Conservation (phyloP, 1,284 basidiomycete genomes). For the Pascua sp. region DNA sequence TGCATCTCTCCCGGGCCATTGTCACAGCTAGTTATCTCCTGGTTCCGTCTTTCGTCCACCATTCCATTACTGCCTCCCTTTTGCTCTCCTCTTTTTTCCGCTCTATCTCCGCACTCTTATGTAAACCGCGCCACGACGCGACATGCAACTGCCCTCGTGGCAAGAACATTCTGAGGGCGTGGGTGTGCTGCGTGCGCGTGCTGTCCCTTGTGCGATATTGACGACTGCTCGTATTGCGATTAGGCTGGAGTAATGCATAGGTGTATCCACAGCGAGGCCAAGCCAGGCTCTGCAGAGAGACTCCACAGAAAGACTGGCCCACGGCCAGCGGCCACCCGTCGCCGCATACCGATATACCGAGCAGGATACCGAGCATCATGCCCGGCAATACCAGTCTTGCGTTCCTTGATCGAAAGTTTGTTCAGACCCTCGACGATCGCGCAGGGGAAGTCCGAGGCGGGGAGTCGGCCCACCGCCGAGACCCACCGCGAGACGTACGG, state of each 20-base stretch:
- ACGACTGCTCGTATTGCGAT: too few relatives aligned
- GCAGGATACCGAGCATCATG: background rate
- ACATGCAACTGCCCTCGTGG: slow-evolving; percentile 2
- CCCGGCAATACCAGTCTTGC: too few relatives aligned
- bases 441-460: too few relatives aligned
- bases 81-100: slow-evolving; percentile 2
- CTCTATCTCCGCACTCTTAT: background rate
- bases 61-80: slow-evolving; percentile 1
- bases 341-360: background rate
- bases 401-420: too few relatives aligned
- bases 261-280: too few relatives aligned
- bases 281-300: too few relatives aligned
- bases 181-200: background rate
- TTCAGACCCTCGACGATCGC: too few relatives aligned
- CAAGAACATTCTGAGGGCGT: background rate
- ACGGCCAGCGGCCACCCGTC: background rate
- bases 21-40: background rate
- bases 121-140: slow-evolving; percentile 2
- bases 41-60: background rate
- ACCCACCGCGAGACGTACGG: too few relatives aligned
- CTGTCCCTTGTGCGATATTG: background rate
- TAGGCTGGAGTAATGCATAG: too few relatives aligned
- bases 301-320: too few relatives aligned
- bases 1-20: background rate
- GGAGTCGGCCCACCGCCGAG: too few relatives aligned